Evolutionary conservation across 371 early-diverging fungal genomes (phyloP).

Genomic region (Apophysomyces variabilis): DNA sequence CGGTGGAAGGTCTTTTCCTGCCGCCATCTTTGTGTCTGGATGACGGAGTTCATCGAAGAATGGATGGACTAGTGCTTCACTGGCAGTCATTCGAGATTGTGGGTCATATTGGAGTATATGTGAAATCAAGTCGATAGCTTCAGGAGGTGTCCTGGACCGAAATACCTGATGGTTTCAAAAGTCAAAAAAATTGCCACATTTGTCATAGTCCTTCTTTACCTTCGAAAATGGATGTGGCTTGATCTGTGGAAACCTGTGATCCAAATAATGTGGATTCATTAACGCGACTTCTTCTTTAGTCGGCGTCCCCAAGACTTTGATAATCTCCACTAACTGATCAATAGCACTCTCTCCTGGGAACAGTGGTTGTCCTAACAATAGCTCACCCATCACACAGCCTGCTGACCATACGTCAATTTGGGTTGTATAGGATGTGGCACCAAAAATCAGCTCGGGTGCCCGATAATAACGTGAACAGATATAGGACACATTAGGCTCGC

Average conservation of each 20-base stretch:
- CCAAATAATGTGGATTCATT: slow-evolving; percentile 95
- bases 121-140: slow-evolving; percentile 88
- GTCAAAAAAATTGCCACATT: neutral
- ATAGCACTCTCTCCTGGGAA: slow-evolving; percentile 98
- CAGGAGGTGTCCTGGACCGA: slow-evolving; percentile 79
- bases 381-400: slow-evolving; percentile 97
- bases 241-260: slow-evolving; percentile 96
- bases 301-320: slow-evolving; percentile 98
- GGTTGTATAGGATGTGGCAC: slow-evolving; percentile 88
- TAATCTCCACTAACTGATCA: slow-evolving; percentile 98
- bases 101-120: slow-evolving; percentile 97
- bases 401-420: slow-evolving; percentile 96
- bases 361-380: slow-evolving; percentile 91
- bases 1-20: slow-evolving; percentile 83
- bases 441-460: slow-evolving; percentile 96
- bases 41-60: slow-evolving; percentile 97
- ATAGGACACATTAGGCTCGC: slow-evolving; percentile 95
- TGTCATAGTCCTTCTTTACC: slow-evolving; percentile 26
- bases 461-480: slow-evolving; percentile 98
- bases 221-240: slow-evolving; percentile 87
- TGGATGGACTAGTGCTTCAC: slow-evolving; percentile 93
- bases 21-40: slow-evolving; percentile 83
- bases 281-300: slow-evolving; percentile 90
- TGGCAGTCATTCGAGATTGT: slow-evolving; percentile 83
- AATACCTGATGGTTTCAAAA: slow-evolving; percentile 49